Evolutionary conservation across 1,139 yeast species (phyloP).

Genomic region (Saccharomyces hybrid): DNA sequence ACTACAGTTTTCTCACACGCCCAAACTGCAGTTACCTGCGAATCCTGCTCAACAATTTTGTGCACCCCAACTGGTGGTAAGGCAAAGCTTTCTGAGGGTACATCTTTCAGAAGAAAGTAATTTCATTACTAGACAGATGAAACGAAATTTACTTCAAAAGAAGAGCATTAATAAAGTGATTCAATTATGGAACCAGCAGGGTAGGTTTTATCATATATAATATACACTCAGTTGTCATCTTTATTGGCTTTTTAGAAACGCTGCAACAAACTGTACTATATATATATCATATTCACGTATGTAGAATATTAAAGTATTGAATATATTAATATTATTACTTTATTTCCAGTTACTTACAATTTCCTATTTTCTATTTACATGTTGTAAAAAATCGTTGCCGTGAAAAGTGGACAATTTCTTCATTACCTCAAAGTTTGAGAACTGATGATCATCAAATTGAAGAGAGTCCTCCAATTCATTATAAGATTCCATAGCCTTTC

Average conservation of each 20-base stretch:
- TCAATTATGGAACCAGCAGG: neutral
- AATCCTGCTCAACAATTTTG: constrained; percentile 94
- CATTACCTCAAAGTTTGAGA: neutral
- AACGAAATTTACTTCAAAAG: neutral
- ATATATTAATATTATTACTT: neutral
- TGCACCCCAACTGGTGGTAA: constrained; percentile 99
- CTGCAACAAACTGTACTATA: constrained; percentile 1
- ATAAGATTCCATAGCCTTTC: neutral
- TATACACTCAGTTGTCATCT: neutral
- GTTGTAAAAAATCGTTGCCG: neutral
- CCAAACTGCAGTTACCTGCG: constrained; percentile 99
- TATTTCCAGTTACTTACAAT: neutral
- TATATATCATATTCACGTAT: neutral
- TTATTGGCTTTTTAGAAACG: neutral
- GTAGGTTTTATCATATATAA: constrained; percentile 1
- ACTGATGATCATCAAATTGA: neutral
- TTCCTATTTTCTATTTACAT: neutral
- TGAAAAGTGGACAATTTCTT: neutral
- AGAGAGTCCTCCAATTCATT: neutral
- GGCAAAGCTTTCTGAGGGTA: constrained; percentile 98
- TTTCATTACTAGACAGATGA: neutral
- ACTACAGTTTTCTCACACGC: constrained; percentile 99
- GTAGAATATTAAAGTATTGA: neutral
- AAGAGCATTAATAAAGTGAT: neutral
- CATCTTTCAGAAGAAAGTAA: constrained; percentile 99